phyloP scores from a whole-genome alignment of 192 early-diverging fungal species.

The Allomyces arbusculus region DNA sequence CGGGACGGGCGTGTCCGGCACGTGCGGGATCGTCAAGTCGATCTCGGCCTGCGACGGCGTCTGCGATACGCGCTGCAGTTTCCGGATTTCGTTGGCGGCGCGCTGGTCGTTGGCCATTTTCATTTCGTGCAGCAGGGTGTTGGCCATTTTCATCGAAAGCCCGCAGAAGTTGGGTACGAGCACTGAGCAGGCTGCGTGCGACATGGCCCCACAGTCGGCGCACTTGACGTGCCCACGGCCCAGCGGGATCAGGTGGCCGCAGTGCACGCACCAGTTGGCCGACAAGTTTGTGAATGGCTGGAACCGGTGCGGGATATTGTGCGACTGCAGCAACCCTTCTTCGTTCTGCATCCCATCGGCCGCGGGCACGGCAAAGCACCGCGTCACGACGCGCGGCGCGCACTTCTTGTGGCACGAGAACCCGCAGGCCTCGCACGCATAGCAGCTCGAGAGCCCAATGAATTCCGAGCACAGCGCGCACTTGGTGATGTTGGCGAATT shows the following conservation, averaged over 20 bases:
- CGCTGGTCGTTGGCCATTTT: slow-evolving; percentile 18
- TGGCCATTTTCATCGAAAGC: slow-evolving; percentile 64
- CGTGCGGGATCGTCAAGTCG: slow-evolving; percentile 12
- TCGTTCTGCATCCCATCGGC: slow-evolving; percentile 44
- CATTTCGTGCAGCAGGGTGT: slow-evolving; percentile 68
- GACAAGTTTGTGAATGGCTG: slow-evolving; percentile 61
- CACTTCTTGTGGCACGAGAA: slow-evolving; percentile 88
- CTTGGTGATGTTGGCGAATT: slow-evolving; percentile 94
- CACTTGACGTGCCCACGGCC: slow-evolving; percentile 31
- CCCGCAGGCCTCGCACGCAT: slow-evolving; percentile 90
- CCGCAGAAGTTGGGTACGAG: slow-evolving; percentile 88
- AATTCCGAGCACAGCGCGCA: slow-evolving; percentile 92
- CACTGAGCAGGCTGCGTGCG: slow-evolving; percentile 64
- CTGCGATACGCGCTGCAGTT: slow-evolving; percentile 5
- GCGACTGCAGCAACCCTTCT: slow-evolving; percentile 29
- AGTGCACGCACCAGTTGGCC: slow-evolving; percentile 93
- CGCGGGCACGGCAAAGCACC: slow-evolving; percentile 63
- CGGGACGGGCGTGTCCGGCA: slow-evolving; percentile 6
- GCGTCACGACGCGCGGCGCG: slow-evolving; percentile 57
- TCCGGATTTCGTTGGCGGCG: not conserved
- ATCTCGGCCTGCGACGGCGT: slow-evolving; percentile 1
- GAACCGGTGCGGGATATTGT: slow-evolving; percentile 93
- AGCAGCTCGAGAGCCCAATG: slow-evolving; percentile 66
- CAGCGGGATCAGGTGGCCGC: slow-evolving; percentile 84
- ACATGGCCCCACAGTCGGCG: slow-evolving; percentile 58